These are phyloP conservation scores for Balakata baccata DNA, from an alignment of 345 rosid species.

Conservation along the genomic window DNA sequence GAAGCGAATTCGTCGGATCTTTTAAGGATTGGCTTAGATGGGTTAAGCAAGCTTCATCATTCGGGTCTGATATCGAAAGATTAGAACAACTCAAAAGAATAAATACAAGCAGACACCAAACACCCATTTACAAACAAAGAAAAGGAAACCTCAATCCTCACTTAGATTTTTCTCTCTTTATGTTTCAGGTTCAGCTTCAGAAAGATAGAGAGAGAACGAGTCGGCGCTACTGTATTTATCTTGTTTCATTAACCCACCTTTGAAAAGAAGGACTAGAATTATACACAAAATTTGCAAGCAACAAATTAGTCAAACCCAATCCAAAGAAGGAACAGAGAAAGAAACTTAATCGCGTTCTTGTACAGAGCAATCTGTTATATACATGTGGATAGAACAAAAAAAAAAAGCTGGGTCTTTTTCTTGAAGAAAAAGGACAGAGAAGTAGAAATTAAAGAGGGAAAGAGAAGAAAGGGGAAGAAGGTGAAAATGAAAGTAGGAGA, in stretches of 20 bases:
- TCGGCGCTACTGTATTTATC: constrained; percentile 13
- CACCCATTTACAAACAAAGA: constrained; percentile 13
- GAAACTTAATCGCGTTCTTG: not conserved
- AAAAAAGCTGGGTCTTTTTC: not conserved
- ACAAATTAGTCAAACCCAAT: not conserved
- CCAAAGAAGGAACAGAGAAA: not conserved
- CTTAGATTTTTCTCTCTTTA: not conserved
- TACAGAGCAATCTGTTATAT: not conserved
- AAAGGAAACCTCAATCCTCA: not conserved
- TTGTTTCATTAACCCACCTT: constrained; percentile 6
- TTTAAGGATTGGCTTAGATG: constrained; percentile 44
- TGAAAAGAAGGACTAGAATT: not conserved
- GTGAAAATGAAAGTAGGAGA: constrained; percentile 21
- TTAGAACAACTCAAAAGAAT: constrained; percentile 32
- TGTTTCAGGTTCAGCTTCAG: not conserved
- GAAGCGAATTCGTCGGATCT: constrained; percentile 68
- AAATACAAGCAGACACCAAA: constrained; percentile 32
- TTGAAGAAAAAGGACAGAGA: not conserved
- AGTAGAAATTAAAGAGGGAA: not conserved
- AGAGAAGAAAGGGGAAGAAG: not conserved
- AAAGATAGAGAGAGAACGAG: constrained; percentile 4
- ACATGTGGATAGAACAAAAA: not conserved
- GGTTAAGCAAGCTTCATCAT: constrained; percentile 64
- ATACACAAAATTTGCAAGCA: not conserved
- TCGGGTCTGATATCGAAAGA: constrained; percentile 50